A percentile compares a stretch with the other conserved stretches of the same genome.
Conservation (phyloP, 352 stramenopile genomes). For the Globisporangium orthogonon region DNA sequence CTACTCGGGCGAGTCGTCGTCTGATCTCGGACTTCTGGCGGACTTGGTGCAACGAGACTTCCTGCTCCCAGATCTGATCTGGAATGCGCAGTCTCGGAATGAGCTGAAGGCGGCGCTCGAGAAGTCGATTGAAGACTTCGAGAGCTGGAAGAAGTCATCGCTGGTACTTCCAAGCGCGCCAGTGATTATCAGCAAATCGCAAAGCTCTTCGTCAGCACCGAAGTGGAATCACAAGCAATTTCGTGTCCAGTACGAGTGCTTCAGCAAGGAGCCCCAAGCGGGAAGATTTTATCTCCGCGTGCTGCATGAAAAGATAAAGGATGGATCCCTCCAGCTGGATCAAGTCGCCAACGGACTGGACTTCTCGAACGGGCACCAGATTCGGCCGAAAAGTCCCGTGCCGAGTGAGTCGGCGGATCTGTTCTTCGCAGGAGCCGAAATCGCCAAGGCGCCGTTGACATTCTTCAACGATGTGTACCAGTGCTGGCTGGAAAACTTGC, state of each 20-base stretch:
- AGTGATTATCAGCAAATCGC: slow-evolving; percentile 16
- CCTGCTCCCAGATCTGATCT: slow-evolving; percentile 73
- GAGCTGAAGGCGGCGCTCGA: slow-evolving; percentile 50
- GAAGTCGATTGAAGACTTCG: slow-evolving; percentile 37
- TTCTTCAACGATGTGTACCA: slow-evolving; percentile 83
- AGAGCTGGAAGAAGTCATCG: slow-evolving; percentile 29
- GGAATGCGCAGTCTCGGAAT: slow-evolving; percentile 48
- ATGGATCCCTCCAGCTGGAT: slow-evolving; percentile 56
- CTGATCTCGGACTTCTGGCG: slow-evolving; percentile 58
- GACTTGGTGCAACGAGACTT: slow-evolving; percentile 68
- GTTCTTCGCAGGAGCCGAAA: slow-evolving; percentile 60
- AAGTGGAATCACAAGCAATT: slow-evolving; percentile 77
- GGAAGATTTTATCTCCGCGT: slow-evolving; percentile 65
- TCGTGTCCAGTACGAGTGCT: slow-evolving; percentile 49
- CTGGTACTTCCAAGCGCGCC: slow-evolving; percentile 13
- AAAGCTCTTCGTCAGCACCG: slow-evolving; percentile 13
- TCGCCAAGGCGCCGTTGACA: slow-evolving; percentile 42
- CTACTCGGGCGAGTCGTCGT: slow-evolving; percentile 65
- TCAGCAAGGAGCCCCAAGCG: slow-evolving; percentile 60
- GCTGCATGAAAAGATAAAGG: slow-evolving; percentile 56
- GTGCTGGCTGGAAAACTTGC: slow-evolving; percentile 72
- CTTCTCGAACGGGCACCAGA: slow-evolving; percentile 27
- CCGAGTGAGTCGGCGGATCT: slow-evolving; percentile 26
- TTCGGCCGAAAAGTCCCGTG: slow-evolving; percentile 34
- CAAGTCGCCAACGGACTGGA: slow-evolving; percentile 42